phyloP scores from a whole-genome alignment of 495 filamentous ascomycete genomes.

The Hypoxylon lienhwacheense region DNA sequence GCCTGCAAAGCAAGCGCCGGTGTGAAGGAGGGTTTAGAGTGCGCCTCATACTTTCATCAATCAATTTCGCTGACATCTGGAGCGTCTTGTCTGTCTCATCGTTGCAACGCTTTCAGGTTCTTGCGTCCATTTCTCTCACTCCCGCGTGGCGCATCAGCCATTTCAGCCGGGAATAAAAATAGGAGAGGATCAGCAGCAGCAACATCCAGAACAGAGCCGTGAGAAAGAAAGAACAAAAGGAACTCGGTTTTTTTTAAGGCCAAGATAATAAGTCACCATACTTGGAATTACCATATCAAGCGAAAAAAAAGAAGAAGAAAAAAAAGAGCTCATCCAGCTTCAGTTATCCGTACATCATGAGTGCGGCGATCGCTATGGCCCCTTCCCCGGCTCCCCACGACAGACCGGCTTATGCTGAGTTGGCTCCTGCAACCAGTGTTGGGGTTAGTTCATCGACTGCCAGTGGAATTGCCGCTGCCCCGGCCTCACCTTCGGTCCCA shows the following conservation, averaged over 20 bases:
- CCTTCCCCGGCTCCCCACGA: slow-evolving; percentile 62
- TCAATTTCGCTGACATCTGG: slow-evolving; percentile 30
- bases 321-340: slow-evolving; percentile 15
- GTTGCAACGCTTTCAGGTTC: slow-evolving; percentile 23
- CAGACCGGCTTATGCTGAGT: slow-evolving; percentile 52
- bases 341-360: slow-evolving; percentile 49
- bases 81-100: slow-evolving; percentile 33
- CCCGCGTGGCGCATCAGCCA: slow-evolving; percentile 36
- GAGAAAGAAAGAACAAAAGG: slow-evolving; percentile 18
- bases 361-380: slow-evolving; percentile 62
- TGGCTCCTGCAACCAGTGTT: slow-evolving; percentile 47
- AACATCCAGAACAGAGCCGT: no score
- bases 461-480: slow-evolving; percentile 39
- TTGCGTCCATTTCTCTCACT: slow-evolving; percentile 21
- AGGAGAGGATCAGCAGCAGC: slow-evolving; percentile 27
- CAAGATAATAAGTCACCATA: slow-evolving; percentile 29
- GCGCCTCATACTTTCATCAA: slow-evolving; percentile 31
- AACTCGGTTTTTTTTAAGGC: slow-evolving; percentile 22
- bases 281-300: slow-evolving; percentile 31
- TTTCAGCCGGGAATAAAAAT: slow-evolving; percentile 38
- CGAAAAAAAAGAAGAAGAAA: neutral
- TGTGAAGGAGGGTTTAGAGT: slow-evolving; percentile 25
- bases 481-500: slow-evolving; percentile 48
- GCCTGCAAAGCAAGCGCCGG: slow-evolving; percentile 26
- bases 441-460: slow-evolving; percentile 23